These are phyloP conservation scores for Trichosanthes truncata DNA, from an alignment of 306 rosid species.

Conservation along the genomic window DNA sequence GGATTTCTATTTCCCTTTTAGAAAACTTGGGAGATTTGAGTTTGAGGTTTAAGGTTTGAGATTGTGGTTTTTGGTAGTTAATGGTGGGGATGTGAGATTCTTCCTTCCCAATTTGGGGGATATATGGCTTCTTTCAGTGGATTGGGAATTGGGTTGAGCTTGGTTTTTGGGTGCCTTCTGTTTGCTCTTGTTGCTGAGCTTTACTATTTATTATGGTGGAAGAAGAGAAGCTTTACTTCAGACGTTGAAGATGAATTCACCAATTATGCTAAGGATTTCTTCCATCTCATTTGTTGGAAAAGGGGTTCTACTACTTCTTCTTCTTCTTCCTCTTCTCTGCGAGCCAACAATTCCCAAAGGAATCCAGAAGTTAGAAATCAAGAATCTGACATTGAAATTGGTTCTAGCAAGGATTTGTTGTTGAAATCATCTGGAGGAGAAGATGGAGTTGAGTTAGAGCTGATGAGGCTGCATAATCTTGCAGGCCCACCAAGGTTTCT, in stretches of 20 bases:
- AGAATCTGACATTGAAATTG: conserved; percentile 41
- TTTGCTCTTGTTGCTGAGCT: conserved; percentile 59
- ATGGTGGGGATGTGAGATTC: conserved; percentile 38
- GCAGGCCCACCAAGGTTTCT: conserved; percentile 87
- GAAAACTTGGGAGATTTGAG: not conserved
- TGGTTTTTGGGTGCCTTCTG: conserved; percentile 61
- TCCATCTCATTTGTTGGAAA: conserved; percentile 42
- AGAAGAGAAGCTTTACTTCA: conserved; percentile 33
- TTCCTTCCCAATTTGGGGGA: not conserved
- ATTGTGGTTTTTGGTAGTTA: not conserved
- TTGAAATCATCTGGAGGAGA: conserved; percentile 44
- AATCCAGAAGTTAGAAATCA: conserved; percentile 18
- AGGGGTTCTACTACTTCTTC: conserved; percentile 16
- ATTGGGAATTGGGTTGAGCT: conserved; percentile 44
- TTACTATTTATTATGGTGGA: conserved; percentile 78
- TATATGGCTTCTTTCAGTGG: conserved; percentile 39
- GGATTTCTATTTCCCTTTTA: not conserved
- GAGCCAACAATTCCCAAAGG: not conserved
- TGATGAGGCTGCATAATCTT: conserved; percentile 78
- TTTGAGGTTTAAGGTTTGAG: not conserved
- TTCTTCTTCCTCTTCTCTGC: not conserved
- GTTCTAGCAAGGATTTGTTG: conserved; percentile 31
- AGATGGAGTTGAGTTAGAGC: conserved; percentile 59
- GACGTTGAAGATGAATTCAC: conserved; percentile 42
- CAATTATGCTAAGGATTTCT: conserved; percentile 32